phyloP scores from a whole-genome alignment of 257 asterid species.

The Solanum lycopersicoides region DNA sequence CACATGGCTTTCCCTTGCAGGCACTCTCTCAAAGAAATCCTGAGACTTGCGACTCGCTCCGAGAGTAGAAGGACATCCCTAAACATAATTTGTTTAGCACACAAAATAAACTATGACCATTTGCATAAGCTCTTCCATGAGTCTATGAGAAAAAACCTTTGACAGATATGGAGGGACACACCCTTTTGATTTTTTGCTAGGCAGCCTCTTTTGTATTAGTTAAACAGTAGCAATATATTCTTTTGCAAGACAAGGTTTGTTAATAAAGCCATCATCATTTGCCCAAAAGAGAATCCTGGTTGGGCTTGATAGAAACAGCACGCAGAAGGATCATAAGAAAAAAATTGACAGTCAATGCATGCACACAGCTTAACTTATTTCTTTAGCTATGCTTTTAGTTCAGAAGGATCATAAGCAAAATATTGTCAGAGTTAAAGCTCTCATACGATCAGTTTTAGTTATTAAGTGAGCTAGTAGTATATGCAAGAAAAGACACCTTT shows the following conservation, averaged over 20 bases:
- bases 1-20: conserved; percentile 86
- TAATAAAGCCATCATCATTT: background rate
- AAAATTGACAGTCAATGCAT: background rate
- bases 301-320: background rate
- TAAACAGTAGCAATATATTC: background rate
- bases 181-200: background rate
- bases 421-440: background rate
- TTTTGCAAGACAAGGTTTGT: background rate
- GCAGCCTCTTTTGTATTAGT: background rate
- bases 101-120: background rate
- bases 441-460: background rate
- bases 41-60: conserved; percentile 94
- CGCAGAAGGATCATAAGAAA: background rate
- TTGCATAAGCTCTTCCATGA: background rate
- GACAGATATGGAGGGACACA: background rate
- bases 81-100: conserved; percentile 11
- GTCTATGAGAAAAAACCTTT: background rate
- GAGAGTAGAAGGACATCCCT: conserved; percentile 99
- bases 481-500: background rate
- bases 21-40: conserved; percentile 93
- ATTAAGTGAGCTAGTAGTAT: background rate
- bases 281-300: background rate
- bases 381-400: background rate
- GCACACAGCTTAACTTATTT: background rate
- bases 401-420: background rate